Conservation (phyloP, 257 asterid genomes). For the Penstemon newberryi region DNA sequence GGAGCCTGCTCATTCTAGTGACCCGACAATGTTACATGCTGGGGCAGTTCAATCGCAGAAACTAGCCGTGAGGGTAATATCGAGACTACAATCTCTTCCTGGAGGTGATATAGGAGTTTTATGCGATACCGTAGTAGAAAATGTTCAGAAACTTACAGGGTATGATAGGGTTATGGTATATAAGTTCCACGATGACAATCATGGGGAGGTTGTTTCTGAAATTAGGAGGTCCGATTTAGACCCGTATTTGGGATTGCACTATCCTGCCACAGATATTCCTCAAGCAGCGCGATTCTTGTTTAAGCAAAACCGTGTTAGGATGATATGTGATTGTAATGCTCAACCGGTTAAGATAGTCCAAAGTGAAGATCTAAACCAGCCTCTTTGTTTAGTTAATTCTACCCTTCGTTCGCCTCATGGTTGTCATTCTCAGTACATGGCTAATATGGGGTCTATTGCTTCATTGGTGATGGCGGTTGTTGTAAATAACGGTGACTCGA, state of each 20-base stretch:
- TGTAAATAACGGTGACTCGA: conserved; percentile 36
- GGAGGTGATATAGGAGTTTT: conserved; percentile 53
- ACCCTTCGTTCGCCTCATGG: conserved; percentile 59
- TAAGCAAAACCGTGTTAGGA: conserved; percentile 54
- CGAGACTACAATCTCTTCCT: conserved; percentile 55
- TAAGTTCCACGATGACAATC: conserved; percentile 66
- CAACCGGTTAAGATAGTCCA: conserved; percentile 51
- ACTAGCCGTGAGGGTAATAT: conserved; percentile 51
- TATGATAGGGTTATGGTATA: conserved; percentile 73
- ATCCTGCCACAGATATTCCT: conserved; percentile 72
- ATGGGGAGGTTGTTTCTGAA: conserved; percentile 68
- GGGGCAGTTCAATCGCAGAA: conserved; percentile 61
- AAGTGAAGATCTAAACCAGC: conserved; percentile 44
- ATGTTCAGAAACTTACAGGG: conserved; percentile 59
- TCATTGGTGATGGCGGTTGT: conserved; percentile 58
- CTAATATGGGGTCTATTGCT: conserved; percentile 59
- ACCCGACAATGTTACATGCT: conserved; percentile 45
- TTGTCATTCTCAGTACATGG: conserved; percentile 60
- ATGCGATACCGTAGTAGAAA: conserved; percentile 60
- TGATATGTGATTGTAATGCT: conserved; percentile 54
- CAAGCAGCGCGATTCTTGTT: conserved; percentile 68
- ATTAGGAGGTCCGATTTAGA: conserved; percentile 57
- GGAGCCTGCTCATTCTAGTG: conserved; percentile 61
- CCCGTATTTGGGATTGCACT: conserved; percentile 64
- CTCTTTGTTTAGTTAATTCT: conserved; percentile 61